phyloP scores from a whole-genome alignment of 192 early-diverging fungal genomes.

The Backusella luteola region DNA sequence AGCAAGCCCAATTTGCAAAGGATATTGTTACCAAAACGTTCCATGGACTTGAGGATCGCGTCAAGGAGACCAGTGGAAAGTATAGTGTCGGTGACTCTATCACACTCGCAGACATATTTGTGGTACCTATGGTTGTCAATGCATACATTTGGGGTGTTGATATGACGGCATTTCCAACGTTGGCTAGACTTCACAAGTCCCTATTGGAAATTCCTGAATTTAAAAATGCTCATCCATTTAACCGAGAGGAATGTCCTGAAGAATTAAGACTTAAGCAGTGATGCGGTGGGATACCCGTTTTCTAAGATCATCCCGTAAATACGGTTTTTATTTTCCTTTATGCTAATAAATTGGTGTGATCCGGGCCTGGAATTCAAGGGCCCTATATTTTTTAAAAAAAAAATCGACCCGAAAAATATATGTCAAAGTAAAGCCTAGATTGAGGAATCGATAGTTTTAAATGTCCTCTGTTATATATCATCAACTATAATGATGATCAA shows the following conservation, averaged over 20 bases:
- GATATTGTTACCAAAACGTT: constrained; percentile 61
- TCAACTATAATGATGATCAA: too few relatives aligned
- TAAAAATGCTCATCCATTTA: constrained; percentile 53
- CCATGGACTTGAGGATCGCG: constrained; percentile 62
- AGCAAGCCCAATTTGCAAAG: constrained; percentile 56
- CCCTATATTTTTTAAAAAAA: too few relatives aligned
- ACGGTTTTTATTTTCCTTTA: background rate
- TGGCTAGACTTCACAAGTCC: constrained; percentile 54
- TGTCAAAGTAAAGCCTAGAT: background rate
- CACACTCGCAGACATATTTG: constrained; percentile 78
- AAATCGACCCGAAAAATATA: background rate
- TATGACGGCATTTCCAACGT: constrained; percentile 65
- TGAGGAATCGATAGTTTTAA: too few relatives aligned
- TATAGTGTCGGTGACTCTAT: constrained; percentile 82
- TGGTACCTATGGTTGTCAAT: constrained; percentile 81
- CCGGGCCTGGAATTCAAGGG: background rate
- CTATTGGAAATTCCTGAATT: constrained; percentile 67
- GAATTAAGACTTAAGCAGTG: constrained; percentile 35
- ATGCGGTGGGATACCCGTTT: background rate
- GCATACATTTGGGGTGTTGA: constrained; percentile 71
- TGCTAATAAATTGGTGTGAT: background rate
- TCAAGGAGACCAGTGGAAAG: constrained; percentile 60
- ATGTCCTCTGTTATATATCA: too few relatives aligned
- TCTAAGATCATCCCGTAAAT: background rate
- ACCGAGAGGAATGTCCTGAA: constrained; percentile 67